Base-by-base conservation (phyloP, 2,329 filamentous ascomycete species). In the Drechslerella stenobrocha region DNA sequence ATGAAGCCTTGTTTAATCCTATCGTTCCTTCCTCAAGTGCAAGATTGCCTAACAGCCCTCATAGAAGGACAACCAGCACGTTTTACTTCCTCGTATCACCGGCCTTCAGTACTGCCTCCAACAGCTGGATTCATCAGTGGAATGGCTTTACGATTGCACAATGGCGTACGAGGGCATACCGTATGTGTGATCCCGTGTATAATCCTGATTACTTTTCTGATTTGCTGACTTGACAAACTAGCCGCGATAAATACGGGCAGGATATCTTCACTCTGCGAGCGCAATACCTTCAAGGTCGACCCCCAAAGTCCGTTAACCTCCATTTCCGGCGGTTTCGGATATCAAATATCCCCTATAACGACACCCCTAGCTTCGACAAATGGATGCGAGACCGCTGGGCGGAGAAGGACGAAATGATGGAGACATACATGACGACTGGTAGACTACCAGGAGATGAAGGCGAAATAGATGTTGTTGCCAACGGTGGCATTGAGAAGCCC, bases 271-370 rank as follows among this genome's bases (percentile, higher is more conserved):
- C 89, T 0, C 80, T 98, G 2, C 83, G 84, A 1, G 90, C 90
- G 48, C 95, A 90, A 2, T 96, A 93, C 75, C 86, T 96, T 70
- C 84, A 93, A 76, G 91, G 93, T 9, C 84, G 89, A 0, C 87
- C 91, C 0, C 93, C 92, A 1, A 96, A 91, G 75, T 96, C 90
- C 1, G 91, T 97, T 73, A 97, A 96, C 77, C 91, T 97, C 80
- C 88, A 95, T 77, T 98, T 92, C 90, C 85, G 93, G 53, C 85
- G 90, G 7, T 96, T 95, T 77, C 83, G 83, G 30, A 75, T 96
- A 11, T 82, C 82, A 20, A 85, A 90, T 18, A 95, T 98, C 42
- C 92, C 92, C 0, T 81, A 95, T 7, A 82, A 90, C 28, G 83
- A 87, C 71, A 81, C 82, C 13, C 82, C 87, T 37, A 80, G 82